These are phyloP conservation scores for Dillenia turbinata DNA, from an alignment of 164 flowering plant species.

Conservation along the genomic window DNA sequence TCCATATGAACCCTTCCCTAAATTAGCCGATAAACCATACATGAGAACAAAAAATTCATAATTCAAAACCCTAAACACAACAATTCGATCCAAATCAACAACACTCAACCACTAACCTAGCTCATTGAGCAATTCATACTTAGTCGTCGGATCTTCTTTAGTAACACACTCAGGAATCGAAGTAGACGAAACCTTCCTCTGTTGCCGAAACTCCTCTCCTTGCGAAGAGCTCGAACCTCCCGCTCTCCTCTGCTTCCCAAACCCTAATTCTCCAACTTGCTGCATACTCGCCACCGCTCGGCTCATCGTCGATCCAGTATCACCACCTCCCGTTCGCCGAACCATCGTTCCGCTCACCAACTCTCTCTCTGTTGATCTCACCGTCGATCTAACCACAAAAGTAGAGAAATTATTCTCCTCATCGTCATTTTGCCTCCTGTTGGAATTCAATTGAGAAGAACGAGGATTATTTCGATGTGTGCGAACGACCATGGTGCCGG, in stretches of 20 bases:
- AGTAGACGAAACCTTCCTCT: conserved; percentile 66
- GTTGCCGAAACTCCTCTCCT: conserved; percentile 31
- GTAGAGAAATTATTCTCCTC: conserved; percentile 58
- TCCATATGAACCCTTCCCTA: conserved; percentile 99
- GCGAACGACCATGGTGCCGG: conserved; percentile 71
- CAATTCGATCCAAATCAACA: background rate
- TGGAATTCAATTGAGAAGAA: conserved; percentile 2
- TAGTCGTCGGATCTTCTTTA: conserved; percentile 81
- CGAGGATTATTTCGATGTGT: conserved; percentile 23
- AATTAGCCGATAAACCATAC: conserved; percentile 16
- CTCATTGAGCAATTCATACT: conserved; percentile 88
- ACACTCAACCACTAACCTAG: conserved; percentile 54
- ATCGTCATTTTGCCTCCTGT: conserved; percentile 23
- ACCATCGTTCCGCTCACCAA: conserved; percentile 45
- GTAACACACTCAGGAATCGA: conserved; percentile 84
- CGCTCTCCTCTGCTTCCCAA: conserved; percentile 34
- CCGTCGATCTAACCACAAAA: conserved; percentile 58
- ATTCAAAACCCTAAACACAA: background rate
- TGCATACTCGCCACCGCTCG: conserved; percentile 84
- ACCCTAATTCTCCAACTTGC: conserved; percentile 50
- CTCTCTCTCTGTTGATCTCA: conserved; percentile 28
- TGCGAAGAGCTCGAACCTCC: conserved; percentile 14
- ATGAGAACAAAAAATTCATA: background rate
- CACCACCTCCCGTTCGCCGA: conserved; percentile 35
- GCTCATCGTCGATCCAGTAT: conserved; percentile 46